Evolutionary conservation across 768 basidiomycete species (phyloP).

Genomic region (Xerocomus brunneocitrinus): DNA sequence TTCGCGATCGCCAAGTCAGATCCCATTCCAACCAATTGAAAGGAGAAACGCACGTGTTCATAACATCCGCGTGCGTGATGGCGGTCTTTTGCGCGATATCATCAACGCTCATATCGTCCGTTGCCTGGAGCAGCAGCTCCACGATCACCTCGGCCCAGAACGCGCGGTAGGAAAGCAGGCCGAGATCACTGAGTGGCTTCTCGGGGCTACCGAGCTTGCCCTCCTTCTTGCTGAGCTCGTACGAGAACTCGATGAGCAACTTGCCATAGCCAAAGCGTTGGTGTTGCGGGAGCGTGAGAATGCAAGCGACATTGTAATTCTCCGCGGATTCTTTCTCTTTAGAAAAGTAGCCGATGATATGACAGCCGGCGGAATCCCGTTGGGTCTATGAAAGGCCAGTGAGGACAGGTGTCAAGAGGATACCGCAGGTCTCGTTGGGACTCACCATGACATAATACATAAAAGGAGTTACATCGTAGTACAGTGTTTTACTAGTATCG

Average conservation of each 20-base stretch:
- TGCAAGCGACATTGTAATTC: constrained; percentile 98
- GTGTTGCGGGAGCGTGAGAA: constrained; percentile 96
- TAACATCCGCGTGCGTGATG: constrained; percentile 93
- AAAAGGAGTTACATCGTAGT: constrained; percentile 99
- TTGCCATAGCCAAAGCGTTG: constrained; percentile 96
- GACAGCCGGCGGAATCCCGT: constrained; percentile 87
- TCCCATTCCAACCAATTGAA: neutral
- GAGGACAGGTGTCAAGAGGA: constrained; percentile 5
- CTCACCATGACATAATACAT: constrained; percentile 98
- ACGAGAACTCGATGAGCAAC: constrained; percentile 95
- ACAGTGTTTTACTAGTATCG: constrained; percentile 80
- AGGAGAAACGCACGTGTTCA: constrained; percentile 83
- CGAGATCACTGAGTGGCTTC: constrained; percentile 94
- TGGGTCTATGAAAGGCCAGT: constrained; percentile 46
- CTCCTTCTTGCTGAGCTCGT: constrained; percentile 95
- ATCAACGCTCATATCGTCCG: constrained; percentile 84
- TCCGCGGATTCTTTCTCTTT: constrained; percentile 99
- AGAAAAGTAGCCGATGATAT: constrained; percentile 96
- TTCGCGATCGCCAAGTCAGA: constrained; percentile 16
- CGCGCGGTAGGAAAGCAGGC: constrained; percentile 86
- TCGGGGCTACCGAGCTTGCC: constrained; percentile 95
- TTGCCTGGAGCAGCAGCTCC: constrained; percentile 71
- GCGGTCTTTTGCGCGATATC: constrained; percentile 95
- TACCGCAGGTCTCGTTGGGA: constrained; percentile 4
- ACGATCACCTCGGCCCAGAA: constrained; percentile 98